Conservation (phyloP, 768 basidiomycete species). For the Calocera viscosa region DNA sequence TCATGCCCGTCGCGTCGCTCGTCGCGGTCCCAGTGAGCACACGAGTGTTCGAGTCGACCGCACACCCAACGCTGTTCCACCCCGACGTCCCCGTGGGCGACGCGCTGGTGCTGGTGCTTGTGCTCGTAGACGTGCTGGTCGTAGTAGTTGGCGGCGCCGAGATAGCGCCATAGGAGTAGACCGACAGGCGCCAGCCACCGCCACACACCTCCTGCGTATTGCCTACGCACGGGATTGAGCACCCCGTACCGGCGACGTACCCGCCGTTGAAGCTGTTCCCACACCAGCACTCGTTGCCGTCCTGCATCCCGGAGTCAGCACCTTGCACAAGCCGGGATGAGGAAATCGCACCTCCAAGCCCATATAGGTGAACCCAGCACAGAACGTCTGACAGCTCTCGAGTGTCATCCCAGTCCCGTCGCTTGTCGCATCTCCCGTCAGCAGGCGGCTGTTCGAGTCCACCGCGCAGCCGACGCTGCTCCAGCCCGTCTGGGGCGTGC, state of each 20-base stretch:
- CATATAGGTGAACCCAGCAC: not conserved
- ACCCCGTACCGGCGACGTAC: not conserved
- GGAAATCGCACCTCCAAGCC: not conserved
- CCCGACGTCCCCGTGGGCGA: not conserved
- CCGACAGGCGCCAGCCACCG: not conserved
- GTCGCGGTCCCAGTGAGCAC: not conserved
- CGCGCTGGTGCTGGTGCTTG: not conserved
- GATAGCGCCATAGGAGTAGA: too few species aligned
- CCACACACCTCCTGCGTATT: not conserved
- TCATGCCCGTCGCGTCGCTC: not conserved
- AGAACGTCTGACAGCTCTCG: not conserved
- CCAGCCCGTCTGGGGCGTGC: not conserved
- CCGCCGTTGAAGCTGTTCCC: not conserved
- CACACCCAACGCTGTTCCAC: not conserved
- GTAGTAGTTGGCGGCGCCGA: too few species aligned
- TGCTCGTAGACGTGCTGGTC: too few species aligned
- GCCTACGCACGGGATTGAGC: not conserved
- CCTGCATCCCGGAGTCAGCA: not conserved
- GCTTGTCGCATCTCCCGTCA: not conserved
- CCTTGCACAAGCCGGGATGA: not conserved
- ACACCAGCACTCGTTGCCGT: not conserved
- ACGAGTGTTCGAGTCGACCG: not conserved
- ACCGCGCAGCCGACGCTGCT: not conserved
- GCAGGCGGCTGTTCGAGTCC: not conserved
- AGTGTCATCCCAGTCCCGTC: not conserved